phyloP scores from a whole-genome alignment of 305 asterid species.

The Fraxinus latifolia region DNA sequence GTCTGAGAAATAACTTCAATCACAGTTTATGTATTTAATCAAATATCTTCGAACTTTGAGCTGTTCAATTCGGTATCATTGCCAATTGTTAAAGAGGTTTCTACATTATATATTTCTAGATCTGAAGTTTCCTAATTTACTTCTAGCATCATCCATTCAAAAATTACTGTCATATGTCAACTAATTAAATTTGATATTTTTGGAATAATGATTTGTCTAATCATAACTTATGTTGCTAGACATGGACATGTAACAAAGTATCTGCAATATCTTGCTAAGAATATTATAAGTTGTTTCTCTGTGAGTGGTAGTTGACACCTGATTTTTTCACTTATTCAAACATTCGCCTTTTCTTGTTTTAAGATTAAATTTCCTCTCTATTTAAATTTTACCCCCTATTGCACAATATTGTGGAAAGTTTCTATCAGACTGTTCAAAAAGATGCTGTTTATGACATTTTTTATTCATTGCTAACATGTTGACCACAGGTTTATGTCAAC shows the following conservation, averaged over 20 bases:
- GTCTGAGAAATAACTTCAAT: background rate
- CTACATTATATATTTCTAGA: background rate
- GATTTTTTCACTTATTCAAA: background rate
- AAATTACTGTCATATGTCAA: background rate
- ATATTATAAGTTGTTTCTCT: background rate
- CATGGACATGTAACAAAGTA: background rate
- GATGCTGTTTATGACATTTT: background rate
- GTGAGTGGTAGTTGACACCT: background rate
- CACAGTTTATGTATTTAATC: background rate
- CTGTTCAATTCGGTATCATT: constrained; percentile 11
- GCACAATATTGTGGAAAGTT: background rate
- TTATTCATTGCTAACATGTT: background rate
- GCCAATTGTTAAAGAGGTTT: background rate
- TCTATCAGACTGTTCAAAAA: background rate
- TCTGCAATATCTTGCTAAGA: background rate
- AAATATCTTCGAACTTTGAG: background rate
- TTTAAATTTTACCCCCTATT: background rate
- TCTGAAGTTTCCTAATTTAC: background rate
- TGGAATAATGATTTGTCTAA: background rate
- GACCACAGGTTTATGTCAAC: background rate
- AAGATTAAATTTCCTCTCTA: background rate
- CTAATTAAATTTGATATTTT: background rate
- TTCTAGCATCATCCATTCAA: background rate
- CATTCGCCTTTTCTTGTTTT: background rate
- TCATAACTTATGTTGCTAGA: background rate